Percentiles rank a stretch among this genome's conserved stretches.
Conservation (phyloP, 768 basidiomycete genomes). For the Tremella fuciformis region DNA sequence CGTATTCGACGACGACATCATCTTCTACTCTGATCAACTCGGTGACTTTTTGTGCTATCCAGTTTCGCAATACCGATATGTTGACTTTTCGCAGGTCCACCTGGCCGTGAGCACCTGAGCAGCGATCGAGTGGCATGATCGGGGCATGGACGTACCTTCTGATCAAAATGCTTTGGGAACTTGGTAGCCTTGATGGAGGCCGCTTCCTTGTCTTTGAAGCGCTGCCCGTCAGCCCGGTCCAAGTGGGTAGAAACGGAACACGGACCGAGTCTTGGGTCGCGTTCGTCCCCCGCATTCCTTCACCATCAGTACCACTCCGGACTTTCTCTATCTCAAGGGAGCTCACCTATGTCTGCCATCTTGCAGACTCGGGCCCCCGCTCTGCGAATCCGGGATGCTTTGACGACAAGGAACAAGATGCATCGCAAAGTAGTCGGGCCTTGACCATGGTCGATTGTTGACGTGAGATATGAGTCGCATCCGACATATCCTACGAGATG, state of each 20-base stretch:
- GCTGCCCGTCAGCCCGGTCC: conserved; percentile 39
- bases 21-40: conserved; percentile 92
- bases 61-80: conserved; percentile 81
- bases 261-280: conserved; percentile 44
- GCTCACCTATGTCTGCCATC: conserved; percentile 12
- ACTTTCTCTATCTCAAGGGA: neutral
- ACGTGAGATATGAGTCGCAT: too few species aligned
- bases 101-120: conserved; percentile 10
- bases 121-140: neutral
- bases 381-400: too few species aligned
- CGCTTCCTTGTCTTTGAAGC: conserved; percentile 92
- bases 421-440: too few species aligned
- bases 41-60: conserved; percentile 81
- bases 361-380: neutral
- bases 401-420: too few species aligned
- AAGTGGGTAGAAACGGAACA: neutral
- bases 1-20: conserved; percentile 94
- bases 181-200: conserved; percentile 84
- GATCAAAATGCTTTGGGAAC: conserved; percentile 83
- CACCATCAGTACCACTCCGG: neutral
- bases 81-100: conserved; percentile 97
- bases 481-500: too few species aligned
- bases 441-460: too few species aligned
- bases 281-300: conserved; percentile 46
- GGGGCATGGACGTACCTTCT: conserved; percentile 61